Evolutionary conservation across 768 basidiomycete genomes (phyloP).

Genomic region (Lactarius evosmus): DNA sequence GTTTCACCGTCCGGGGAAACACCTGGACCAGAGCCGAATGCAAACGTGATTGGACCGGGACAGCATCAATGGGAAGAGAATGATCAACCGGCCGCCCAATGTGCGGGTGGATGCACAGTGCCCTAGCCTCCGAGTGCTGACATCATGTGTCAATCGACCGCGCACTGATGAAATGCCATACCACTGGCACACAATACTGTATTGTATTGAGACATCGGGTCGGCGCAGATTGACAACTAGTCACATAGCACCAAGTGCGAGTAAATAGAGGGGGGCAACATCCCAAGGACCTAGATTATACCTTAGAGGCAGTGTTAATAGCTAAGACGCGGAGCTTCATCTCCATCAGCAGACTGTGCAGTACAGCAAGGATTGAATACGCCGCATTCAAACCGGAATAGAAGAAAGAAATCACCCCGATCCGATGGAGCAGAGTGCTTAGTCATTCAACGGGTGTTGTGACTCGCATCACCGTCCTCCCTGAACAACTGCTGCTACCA

Average conservation of each 20-base stretch:
- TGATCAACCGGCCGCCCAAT: background rate
- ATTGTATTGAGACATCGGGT: background rate
- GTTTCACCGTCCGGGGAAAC: background rate
- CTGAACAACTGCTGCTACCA: background rate
- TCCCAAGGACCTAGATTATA: no score
- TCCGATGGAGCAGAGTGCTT: slow-evolving; percentile 6
- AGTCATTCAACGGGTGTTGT: slow-evolving; percentile 13
- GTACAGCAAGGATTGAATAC: background rate
- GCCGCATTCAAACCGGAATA: no score
- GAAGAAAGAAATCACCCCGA: background rate
- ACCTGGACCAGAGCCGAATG: background rate
- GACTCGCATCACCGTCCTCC: background rate
- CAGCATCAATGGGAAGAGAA: background rate
- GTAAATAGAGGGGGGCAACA: background rate
- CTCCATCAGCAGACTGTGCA: background rate
- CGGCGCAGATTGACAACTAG: background rate
- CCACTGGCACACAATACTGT: background rate
- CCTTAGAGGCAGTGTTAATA: background rate
- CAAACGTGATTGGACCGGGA: background rate
- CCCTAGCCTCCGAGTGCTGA: slow-evolving; percentile 13
- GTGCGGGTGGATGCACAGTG: background rate
- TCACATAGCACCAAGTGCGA: background rate
- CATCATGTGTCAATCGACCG: slow-evolving; percentile 1
- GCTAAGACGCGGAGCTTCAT: background rate
- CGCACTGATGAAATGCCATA: background rate